Evolutionary conservation across 73 alveolate genomes (phyloP), one percentile per base, ranked within the genome.

Genomic region (Paramecium primaurelia): DNA sequence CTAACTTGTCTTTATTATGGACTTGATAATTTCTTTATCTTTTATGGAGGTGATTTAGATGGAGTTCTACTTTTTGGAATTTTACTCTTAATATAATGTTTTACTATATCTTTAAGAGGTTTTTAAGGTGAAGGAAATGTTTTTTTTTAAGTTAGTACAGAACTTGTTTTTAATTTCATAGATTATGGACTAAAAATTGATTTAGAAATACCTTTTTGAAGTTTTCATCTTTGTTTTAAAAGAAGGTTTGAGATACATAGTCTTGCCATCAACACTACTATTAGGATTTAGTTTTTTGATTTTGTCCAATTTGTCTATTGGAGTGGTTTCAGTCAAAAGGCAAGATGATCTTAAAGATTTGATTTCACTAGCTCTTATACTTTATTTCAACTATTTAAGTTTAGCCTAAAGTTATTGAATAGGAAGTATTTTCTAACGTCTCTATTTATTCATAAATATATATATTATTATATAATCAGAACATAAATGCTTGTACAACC

Each of bases 331-430:
- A n/a, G 88, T 75, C n/a, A 36, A 42, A 30, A 75, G 88, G 25
- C 88, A 75, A 22, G 88, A 75, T 4, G 88, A 75, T 38, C 88
- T 75, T 34, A 75, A 44, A 11, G 88, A 75, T 42, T 75, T 75
- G 18, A 75, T 37, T 38, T 75, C 88, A 75, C 68, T 75, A 11
- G 88, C 84, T 26, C 26, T 64, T 14, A 64, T 64, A 4, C 84
- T 64, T 14, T 28, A 64, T 32, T 64, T 64, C 84, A 64, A 64
- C 47, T 64, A 42, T 34, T 64, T 64, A 64, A 64, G 84, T 64
- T 64, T 64, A 26, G 84, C 84, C 22, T 64, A 64, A 42, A 64
- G 42, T n/a, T 64, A 11, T 34, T 64, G 28, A 28, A 64, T 64
- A 2, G 84, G 84, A 32, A 64, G 84, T 9, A 64, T 64, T 64